Evolutionary conservation across 148 eudicot genomes (phyloP).

Genomic region (Chenopodium formosanum): DNA sequence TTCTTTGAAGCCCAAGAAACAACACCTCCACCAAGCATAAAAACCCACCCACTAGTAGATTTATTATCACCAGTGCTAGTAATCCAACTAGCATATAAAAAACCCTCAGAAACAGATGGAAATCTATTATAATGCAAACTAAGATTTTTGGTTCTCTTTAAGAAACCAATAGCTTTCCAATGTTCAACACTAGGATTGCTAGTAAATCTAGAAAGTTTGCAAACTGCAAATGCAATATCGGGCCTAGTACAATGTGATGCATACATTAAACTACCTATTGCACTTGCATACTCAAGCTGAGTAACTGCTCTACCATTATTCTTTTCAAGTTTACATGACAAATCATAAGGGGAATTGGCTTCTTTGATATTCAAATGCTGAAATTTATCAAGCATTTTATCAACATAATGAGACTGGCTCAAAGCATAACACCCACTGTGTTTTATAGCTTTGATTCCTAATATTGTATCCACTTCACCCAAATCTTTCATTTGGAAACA

Average conservation of each 20-base stretch:
- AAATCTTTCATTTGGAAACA: no score
- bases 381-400: not conserved
- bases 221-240: not conserved
- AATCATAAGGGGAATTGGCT: no score
- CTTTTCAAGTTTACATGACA: no score
- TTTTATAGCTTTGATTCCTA: no score
- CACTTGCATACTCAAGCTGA: no score
- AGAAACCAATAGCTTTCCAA: not conserved
- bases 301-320: no score
- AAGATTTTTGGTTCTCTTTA: not conserved
- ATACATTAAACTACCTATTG: no score
- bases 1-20: not conserved
- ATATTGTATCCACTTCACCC: no score
- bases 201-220: not conserved
- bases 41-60: not conserved
- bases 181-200: not conserved
- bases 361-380: not conserved
- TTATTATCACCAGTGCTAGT: not conserved
- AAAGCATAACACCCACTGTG: not conserved
- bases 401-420: not conserved
- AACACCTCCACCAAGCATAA: not conserved
- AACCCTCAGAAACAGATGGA: not conserved
- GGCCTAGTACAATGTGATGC: no score
- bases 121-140: not conserved
- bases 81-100: not conserved